Evolutionary conservation across 805 yeast species (phyloP).

Genomic region (Yamadazyma phyllophila): DNA sequence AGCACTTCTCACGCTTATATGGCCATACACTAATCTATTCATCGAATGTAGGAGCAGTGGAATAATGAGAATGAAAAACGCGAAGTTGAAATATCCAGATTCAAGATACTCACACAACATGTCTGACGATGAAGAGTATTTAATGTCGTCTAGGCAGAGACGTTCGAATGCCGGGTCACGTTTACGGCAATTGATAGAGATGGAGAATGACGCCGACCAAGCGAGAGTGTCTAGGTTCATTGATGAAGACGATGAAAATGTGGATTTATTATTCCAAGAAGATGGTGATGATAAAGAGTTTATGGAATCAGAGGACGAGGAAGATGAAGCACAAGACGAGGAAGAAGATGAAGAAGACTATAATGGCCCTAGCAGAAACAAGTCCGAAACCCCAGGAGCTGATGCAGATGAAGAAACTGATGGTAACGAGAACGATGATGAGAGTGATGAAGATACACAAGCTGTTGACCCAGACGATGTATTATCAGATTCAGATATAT

Average conservation of each 20-base stretch:
- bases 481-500: constrained; percentile 54
- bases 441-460: constrained; percentile 7
- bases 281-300: constrained; percentile 33
- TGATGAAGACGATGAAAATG: constrained; percentile 73
- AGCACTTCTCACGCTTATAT: not conserved
- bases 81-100: not conserved
- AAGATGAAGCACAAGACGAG: constrained; percentile 17
- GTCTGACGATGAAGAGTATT: constrained; percentile 27
- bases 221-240: constrained; percentile 21
- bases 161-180: constrained; percentile 91
- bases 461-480: constrained; percentile 45
- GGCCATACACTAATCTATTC: not conserved
- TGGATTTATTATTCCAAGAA: constrained; percentile 65
- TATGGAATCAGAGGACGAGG: constrained; percentile 26
- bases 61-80: not conserved
- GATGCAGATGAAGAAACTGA: constrained; percentile 19
- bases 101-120: not conserved
- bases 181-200: constrained; percentile 65
- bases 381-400: constrained; percentile 10
- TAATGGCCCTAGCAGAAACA: constrained; percentile 21
- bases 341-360: constrained; percentile 17
- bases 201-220: constrained; percentile 56
- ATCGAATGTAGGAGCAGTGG: not conserved
- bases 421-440: constrained; percentile 15
- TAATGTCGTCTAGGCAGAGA: constrained; percentile 71